Evolutionary conservation across 257 asterid species (phyloP), one percentile per base, ranked within the genome.

Genomic region (Solanum bulbocastanum): DNA sequence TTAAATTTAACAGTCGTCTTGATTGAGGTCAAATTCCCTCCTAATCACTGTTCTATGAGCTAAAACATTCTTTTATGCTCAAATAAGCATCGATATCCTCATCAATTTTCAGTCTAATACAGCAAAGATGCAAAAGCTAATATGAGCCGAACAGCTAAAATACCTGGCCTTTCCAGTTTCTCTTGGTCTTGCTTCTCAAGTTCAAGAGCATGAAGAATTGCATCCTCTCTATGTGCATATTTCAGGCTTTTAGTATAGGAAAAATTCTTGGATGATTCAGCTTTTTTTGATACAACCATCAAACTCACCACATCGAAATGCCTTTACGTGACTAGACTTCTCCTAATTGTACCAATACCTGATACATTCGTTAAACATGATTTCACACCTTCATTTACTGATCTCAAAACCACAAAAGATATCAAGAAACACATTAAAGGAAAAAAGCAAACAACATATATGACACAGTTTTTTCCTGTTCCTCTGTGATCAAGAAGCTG

Each of bases 311-410:
- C 92, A 88, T 49, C 92, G 84, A 73, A 89, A 88, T 62, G 88
- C 83, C 86, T 90, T 90, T 72, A 90, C 46, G 23, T 89, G 90
- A 35, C 79, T 88, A 18, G 91, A 78, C 66, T 87, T 89, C 89
- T 91, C 89, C 90, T 89, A 82, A 37, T 88, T 87, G 86, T 88
- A 89, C 92, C 91, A 86, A 44, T 39, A 92, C 91, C 97, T 93
- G 93, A 32, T 39, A n/a, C 14, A 3, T 73, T 39, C 44, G 56
- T 23, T 13, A 27, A 81, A 44, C 68, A 81, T 81, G 68, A 81
- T 27, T 79, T 22, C 6, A 75, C 83, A 20, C 1, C 2, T 6
- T 75, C 56, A 75, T 75, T 11, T 25, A 6, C 84, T 79, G 39
- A 1, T 15, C 66, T 30, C 9, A 30, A 79, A 81, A 14, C 40